A percentile compares a stretch with the other conserved stretches of the same genome.
Conservation (phyloP, 805 yeast genomes). For the Metschnikowia kunwiensis region DNA sequence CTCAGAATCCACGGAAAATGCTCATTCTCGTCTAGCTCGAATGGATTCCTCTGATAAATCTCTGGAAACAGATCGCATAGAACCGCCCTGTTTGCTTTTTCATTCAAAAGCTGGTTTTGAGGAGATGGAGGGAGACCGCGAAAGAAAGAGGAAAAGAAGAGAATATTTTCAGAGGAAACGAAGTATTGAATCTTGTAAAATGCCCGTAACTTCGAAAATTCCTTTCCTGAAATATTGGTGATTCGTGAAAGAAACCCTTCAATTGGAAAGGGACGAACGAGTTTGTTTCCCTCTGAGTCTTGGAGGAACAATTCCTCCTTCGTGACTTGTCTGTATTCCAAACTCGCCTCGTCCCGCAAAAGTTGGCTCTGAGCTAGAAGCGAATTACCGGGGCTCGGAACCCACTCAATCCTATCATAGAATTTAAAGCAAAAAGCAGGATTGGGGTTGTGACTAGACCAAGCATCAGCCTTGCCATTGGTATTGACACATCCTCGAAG, state of each 20-base stretch:
- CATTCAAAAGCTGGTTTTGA: conserved; percentile 18
- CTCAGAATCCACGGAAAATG: conserved; percentile 62
- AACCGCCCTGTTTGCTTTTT: conserved; percentile 15
- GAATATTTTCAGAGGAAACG: conserved; percentile 55
- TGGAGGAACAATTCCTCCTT: conserved; percentile 7
- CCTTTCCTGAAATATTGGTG: conserved; percentile 48
- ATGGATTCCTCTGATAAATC: conserved; percentile 52
- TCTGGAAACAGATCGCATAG: conserved; percentile 28
- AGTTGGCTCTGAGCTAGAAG: conserved; percentile 31
- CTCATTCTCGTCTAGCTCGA: conserved; percentile 43
- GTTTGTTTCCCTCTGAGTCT: conserved; percentile 16
- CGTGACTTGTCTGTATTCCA: conserved; percentile 54
- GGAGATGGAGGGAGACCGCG: conserved; percentile 64
- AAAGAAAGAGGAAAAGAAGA: conserved; percentile 55
- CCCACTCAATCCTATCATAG: conserved; percentile 70
- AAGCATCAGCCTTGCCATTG: background rate
- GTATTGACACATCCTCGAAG: background rate
- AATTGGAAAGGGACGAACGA: conserved; percentile 62
- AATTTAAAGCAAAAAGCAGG: conserved; percentile 57
- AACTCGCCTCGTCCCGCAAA: conserved; percentile 37
- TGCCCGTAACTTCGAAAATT: conserved; percentile 34
- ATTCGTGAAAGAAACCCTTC: conserved; percentile 77
- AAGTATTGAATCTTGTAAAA: conserved; percentile 60
- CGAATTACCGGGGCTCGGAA: conserved; percentile 25
- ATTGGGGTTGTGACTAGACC: conserved; percentile 24